These are phyloP conservation scores for Serendipita vermifera DNA, from an alignment of 768 basidiomycete species.

Conservation along the genomic window DNA sequence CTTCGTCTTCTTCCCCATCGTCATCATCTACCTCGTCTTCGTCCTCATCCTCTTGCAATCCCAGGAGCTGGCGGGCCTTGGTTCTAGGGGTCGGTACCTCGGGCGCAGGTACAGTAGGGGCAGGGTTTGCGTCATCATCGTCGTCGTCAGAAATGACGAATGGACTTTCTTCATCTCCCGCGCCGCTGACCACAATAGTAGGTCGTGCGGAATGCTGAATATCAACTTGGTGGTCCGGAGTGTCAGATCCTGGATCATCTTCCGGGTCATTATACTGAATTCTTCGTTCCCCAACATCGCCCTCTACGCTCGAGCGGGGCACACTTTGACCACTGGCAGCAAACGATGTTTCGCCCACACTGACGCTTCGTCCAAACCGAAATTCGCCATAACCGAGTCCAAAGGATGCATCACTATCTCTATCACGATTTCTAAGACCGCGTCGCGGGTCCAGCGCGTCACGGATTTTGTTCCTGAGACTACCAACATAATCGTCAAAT, in stretches of 20 bases:
- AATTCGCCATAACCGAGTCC: slow-evolving; percentile 14
- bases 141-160: slow-evolving; percentile 5
- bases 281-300: slow-evolving; percentile 48
- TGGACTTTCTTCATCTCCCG: slow-evolving; percentile 5
- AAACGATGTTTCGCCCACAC: slow-evolving; percentile 19
- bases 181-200: slow-evolving; percentile 3
- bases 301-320: slow-evolving; percentile 41
- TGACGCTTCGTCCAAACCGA: slow-evolving; percentile 18
- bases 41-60: neutral
- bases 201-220: no score
- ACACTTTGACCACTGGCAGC: slow-evolving; percentile 33
- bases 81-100: no score
- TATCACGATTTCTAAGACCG: slow-evolving; percentile 14
- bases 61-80: no score
- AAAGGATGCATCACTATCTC: slow-evolving; percentile 19
- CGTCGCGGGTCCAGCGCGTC: slow-evolving; percentile 39
- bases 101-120: neutral
- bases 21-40: slow-evolving; percentile 11
- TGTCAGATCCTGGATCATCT: slow-evolving; percentile 30
- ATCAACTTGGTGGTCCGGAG: slow-evolving; percentile 36
- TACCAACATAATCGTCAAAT: slow-evolving; percentile 60
- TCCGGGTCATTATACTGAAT: slow-evolving; percentile 51
- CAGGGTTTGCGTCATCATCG: neutral
- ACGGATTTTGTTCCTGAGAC: slow-evolving; percentile 43
- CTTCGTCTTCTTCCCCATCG: slow-evolving; percentile 11